phyloP scores from a whole-genome alignment of 2,329 filamentous ascomycete species.

The Hypoxylon sp. region DNA sequence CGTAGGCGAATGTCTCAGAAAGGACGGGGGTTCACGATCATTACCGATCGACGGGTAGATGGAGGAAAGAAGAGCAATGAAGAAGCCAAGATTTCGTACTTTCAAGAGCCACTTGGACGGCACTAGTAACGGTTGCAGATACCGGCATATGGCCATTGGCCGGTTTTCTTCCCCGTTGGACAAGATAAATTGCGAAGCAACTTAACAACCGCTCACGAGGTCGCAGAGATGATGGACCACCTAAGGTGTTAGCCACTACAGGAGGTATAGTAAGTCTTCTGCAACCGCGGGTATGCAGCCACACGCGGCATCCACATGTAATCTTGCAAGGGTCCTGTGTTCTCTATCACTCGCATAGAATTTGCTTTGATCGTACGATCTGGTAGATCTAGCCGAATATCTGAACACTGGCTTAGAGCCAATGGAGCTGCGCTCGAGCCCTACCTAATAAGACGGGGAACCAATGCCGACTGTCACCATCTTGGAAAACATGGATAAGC shows the following conservation, averaged over 20 bases:
- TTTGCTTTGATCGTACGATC: constrained; percentile 42
- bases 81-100: constrained; percentile 14
- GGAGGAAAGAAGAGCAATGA: constrained; percentile 9
- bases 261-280: constrained; percentile 39
- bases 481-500: constrained; percentile 17
- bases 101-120: constrained; percentile 11
- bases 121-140: constrained; percentile 8
- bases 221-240: constrained; percentile 23
- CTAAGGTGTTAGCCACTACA: constrained; percentile 18
- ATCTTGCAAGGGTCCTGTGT: constrained; percentile 31
- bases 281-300: constrained; percentile 37
- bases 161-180: constrained; percentile 21
- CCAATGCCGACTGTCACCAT: constrained; percentile 29
- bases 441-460: constrained; percentile 36
- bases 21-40: constrained; percentile 21
- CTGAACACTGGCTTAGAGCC: constrained; percentile 25
- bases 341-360: constrained; percentile 35
- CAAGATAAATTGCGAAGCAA: constrained; percentile 16
- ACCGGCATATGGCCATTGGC: constrained; percentile 30
- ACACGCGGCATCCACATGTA: constrained; percentile 21
- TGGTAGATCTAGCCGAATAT: constrained; percentile 42
- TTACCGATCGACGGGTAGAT: constrained; percentile 20
- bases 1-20: constrained; percentile 37
- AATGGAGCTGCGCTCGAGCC: constrained; percentile 35
- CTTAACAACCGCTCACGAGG: constrained; percentile 23